Evolutionary conservation across 2,329 filamentous ascomycete species (phyloP).

Genomic region (Cryoendolithus antarcticus): DNA sequence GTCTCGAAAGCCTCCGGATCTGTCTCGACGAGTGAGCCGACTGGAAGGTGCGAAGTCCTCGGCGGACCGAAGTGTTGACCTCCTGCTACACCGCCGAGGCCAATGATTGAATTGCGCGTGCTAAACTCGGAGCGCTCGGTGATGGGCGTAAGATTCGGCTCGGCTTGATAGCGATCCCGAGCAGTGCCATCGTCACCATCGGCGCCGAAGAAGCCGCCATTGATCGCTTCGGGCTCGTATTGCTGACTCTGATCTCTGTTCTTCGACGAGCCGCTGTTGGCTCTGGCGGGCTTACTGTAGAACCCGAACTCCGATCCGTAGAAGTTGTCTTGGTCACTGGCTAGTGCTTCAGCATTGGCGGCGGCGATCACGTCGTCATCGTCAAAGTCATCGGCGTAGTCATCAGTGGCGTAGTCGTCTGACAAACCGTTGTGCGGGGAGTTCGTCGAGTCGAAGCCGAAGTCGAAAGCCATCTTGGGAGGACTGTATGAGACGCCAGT

Average conservation of each 20-base stretch:
- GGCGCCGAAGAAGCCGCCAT: constrained; percentile 82
- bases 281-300: constrained; percentile 52
- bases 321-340: constrained; percentile 84
- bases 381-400: constrained; percentile 42
- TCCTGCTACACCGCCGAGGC: constrained; percentile 4
- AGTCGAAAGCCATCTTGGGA: constrained; percentile 23
- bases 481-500: constrained; percentile 13
- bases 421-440: constrained; percentile 14
- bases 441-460: constrained; percentile 25
- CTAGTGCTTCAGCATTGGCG: constrained; percentile 85
- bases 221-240: constrained; percentile 48
- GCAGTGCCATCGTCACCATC: constrained; percentile 50
- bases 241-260: constrained; percentile 1
- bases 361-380: constrained; percentile 90
- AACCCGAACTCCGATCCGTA: constrained; percentile 97
- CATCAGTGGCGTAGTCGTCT: constrained; percentile 42
- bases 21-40: too few relatives aligned
- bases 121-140: constrained; percentile 94
- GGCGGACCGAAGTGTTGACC: too few relatives aligned
- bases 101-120: constrained; percentile 78
- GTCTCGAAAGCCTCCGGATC: too few relatives aligned
- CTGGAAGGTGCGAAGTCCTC: too few relatives aligned
- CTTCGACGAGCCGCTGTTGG: constrained; percentile 18
- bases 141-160: constrained; percentile 90
- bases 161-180: constrained; percentile 64